phyloP scores from a whole-genome alignment of 495 filamentous ascomycete species.

The Apiosordaria backusii region DNA sequence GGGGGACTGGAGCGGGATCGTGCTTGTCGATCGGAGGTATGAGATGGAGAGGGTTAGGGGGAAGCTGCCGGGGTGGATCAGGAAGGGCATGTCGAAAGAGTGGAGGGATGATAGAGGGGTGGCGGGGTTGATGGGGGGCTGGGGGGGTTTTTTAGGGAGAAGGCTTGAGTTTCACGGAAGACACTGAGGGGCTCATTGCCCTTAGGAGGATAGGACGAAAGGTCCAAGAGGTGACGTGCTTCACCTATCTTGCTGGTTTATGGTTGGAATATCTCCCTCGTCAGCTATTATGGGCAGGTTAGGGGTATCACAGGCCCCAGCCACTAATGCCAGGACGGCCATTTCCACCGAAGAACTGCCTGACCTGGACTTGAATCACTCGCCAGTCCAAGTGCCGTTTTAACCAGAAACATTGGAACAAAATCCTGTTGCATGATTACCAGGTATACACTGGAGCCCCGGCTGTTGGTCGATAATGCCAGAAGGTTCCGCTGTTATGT shows the following conservation, averaged over 20 bases:
- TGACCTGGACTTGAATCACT: neutral
- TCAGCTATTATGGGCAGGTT: neutral
- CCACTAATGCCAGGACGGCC: neutral
- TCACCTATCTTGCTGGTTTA: conserved; percentile 17
- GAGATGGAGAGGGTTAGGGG: conserved; percentile 59
- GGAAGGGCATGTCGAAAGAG: conserved; percentile 49
- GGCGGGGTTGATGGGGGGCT: conserved; percentile 51
- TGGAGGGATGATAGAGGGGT: conserved; percentile 46
- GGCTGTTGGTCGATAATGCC: no score
- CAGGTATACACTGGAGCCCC: no score
- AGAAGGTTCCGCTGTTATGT: no score
- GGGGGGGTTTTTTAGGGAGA: conserved; percentile 57
- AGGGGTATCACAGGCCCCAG: neutral
- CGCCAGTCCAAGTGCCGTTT: no score
- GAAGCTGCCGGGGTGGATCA: conserved; percentile 91
- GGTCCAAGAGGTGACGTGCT: neutral
- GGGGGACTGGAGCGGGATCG: conserved; percentile 83
- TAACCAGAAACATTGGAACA: no score
- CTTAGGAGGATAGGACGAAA: neutral
- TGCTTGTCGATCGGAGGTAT: conserved; percentile 81
- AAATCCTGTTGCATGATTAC: no score
- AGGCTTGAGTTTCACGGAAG: conserved; percentile 20
- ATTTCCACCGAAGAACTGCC: neutral
- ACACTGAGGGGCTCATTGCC: neutral
- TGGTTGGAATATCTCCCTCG: conserved; percentile 17